A percentile compares a stretch with the other conserved stretches of the same genome.
Conservation (phyloP, 352 stramenopile species). For the Phytophthora sojae region DNA sequence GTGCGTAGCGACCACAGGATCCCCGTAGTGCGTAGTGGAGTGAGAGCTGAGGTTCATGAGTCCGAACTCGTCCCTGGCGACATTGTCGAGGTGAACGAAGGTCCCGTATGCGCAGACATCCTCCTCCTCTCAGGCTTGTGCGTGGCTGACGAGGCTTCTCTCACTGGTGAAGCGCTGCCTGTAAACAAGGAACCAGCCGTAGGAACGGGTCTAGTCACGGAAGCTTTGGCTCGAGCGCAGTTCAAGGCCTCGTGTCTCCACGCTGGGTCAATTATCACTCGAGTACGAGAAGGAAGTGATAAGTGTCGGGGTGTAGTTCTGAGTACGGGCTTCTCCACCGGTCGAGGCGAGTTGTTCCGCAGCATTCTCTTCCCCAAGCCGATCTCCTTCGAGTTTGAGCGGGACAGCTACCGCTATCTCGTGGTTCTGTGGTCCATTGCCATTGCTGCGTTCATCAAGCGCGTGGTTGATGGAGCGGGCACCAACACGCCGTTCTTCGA, state of each 20-base stretch:
- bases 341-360: slow-evolving; percentile 53
- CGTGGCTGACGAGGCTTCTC: slow-evolving; percentile 54
- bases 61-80: slow-evolving; percentile 59
- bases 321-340: slow-evolving; percentile 55
- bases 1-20: slow-evolving; percentile 48
- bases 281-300: slow-evolving; percentile 28
- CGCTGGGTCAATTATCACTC: slow-evolving; percentile 40
- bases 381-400: slow-evolving; percentile 49
- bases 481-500: slow-evolving; percentile 26
- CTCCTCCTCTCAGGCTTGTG: slow-evolving; percentile 55
- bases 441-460: slow-evolving; percentile 43
- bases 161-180: slow-evolving; percentile 57
- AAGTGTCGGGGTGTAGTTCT: slow-evolving; percentile 45
- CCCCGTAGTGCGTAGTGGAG: slow-evolving; percentile 33
- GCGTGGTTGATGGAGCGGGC: slow-evolving; percentile 28
- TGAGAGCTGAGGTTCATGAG: slow-evolving; percentile 32
- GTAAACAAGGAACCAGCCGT: slow-evolving; percentile 40
- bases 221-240: slow-evolving; percentile 26
- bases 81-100: slow-evolving; percentile 48
- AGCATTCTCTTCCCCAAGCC: slow-evolving; percentile 49
- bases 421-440: slow-evolving; percentile 40
- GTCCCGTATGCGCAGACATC: slow-evolving; percentile 52
- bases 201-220: slow-evolving; percentile 34
- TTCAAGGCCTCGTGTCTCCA: slow-evolving; percentile 44
- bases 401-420: slow-evolving; percentile 58